Conservation (phyloP, 306 rosid species). For the Potentilla sterilis region DNA sequence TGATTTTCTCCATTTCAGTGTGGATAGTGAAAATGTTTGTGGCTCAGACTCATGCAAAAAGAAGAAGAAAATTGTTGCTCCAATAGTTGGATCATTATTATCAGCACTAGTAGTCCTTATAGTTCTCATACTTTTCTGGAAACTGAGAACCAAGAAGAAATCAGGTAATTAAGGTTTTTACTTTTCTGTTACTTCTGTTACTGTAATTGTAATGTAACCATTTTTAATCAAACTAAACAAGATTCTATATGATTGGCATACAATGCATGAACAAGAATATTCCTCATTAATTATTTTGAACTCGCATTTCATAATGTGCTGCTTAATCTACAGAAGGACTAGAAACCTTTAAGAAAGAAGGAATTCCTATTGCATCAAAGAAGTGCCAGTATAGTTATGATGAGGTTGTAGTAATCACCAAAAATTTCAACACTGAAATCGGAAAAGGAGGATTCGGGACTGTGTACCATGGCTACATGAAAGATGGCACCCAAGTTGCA, state of each 20-base stretch:
- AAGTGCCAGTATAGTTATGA: slow-evolving; percentile 47
- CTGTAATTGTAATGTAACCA: background rate
- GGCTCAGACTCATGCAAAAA: slow-evolving; percentile 32
- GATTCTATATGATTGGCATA: background rate
- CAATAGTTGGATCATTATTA: slow-evolving; percentile 41
- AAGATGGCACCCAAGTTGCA: slow-evolving; percentile 61
- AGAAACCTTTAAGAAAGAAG: slow-evolving; percentile 24
- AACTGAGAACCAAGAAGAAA: slow-evolving; percentile 33
- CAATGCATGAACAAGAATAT: background rate
- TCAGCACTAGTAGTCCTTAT: slow-evolving; percentile 34
- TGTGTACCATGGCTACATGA: slow-evolving; percentile 51
- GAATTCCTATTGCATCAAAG: slow-evolving; percentile 44
- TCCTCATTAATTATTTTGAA: background rate
- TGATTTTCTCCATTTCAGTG: slow-evolving; percentile 34
- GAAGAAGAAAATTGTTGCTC: slow-evolving; percentile 40
- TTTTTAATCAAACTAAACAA: background rate
- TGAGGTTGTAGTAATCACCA: slow-evolving; percentile 52
- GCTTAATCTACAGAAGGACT: slow-evolving; percentile 30
- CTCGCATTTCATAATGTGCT: background rate
- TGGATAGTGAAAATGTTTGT: slow-evolving; percentile 49
- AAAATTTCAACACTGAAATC: slow-evolving; percentile 42
- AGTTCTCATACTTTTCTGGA: slow-evolving; percentile 35
- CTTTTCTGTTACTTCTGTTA: background rate
- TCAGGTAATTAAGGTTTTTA: slow-evolving; percentile 35
- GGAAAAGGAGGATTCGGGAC: slow-evolving; percentile 74